A percentile compares a stretch with the other conserved stretches of the same genome.
phyloP scores from a whole-genome alignment of 2,329 filamentous ascomycete genomes.

The Talaromyces funiculosus region DNA sequence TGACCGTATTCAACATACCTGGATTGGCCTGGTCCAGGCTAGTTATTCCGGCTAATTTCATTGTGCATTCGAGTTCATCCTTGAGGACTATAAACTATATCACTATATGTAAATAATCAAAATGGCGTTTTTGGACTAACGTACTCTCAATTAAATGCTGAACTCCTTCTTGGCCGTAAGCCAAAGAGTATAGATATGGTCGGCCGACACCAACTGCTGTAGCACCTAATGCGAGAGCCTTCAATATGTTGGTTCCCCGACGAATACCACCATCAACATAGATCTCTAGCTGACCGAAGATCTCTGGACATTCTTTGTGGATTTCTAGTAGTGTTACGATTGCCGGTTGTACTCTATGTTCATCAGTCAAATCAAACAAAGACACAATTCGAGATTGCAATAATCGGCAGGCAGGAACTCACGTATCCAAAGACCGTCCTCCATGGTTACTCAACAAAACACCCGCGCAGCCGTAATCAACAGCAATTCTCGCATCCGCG shows the following conservation, averaged over 20 bases:
- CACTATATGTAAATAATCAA: not conserved
- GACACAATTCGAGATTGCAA: no score
- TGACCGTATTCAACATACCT: conserved; percentile 27
- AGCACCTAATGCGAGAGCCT: conserved; percentile 4
- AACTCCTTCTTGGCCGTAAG: conserved; percentile 12
- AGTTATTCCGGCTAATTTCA: conserved; percentile 28
- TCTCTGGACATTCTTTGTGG: conserved; percentile 34
- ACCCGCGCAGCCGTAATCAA: conserved; percentile 21
- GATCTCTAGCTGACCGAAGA: conserved; percentile 1
- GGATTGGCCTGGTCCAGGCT: conserved; percentile 22
- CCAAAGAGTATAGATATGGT: conserved; percentile 10
- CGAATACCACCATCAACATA: conserved; percentile 10
- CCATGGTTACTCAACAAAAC: conserved; percentile 40
- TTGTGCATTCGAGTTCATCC: conserved; percentile 29
- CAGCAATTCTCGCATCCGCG: conserved; percentile 6
- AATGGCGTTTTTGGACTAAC: not conserved
- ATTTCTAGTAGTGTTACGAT: conserved; percentile 42
- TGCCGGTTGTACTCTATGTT: conserved; percentile 23
- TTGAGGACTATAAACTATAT: conserved; percentile 20
- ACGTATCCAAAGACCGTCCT: conserved; percentile 41
- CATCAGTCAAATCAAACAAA: not conserved
- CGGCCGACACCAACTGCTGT: conserved; percentile 7
- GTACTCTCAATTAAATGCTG: conserved; percentile 9
- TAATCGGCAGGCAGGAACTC: not conserved
- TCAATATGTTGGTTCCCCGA: conserved; percentile 9